Conservation (phyloP, 495 filamentous ascomycete genomes). For the Hamigera avellanea region DNA sequence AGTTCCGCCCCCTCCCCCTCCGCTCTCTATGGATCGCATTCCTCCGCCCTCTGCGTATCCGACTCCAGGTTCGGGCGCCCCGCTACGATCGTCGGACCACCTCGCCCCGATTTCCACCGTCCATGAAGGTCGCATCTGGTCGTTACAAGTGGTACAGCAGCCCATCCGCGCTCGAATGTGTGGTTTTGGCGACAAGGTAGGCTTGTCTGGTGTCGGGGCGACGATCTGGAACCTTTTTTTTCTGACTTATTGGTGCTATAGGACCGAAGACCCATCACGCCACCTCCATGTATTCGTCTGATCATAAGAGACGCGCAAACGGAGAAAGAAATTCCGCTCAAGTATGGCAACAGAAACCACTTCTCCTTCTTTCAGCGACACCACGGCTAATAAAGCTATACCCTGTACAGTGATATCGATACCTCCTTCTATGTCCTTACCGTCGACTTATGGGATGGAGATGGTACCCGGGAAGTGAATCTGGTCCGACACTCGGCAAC, state of each 20-base stretch:
- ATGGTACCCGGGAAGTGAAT: constrained; percentile 83
- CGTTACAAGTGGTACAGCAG: constrained; percentile 80
- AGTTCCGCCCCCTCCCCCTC: constrained; percentile 25
- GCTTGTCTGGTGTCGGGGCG: constrained; percentile 6
- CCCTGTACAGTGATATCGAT: constrained; percentile 51
- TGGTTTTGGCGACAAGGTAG: constrained; percentile 95
- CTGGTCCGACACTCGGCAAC: constrained; percentile 80
- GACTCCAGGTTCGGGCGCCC: constrained; percentile 21
- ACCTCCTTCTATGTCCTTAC: constrained; percentile 85
- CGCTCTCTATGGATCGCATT: constrained; percentile 39
- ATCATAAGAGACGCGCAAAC: constrained; percentile 69
- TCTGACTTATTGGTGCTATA: constrained; percentile 24
- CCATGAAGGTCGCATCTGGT: constrained; percentile 42
- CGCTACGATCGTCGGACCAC: constrained; percentile 22
- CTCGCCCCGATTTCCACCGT: constrained; percentile 26
- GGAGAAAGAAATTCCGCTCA: constrained; percentile 80
- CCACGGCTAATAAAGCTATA: too few species aligned
- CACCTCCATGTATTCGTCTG: constrained; percentile 83
- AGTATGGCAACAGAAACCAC: constrained; percentile 40
- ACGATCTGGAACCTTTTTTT: constrained; percentile 1
- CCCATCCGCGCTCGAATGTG: constrained; percentile 95
- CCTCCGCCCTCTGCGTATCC: constrained; percentile 30
- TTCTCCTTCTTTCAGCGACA: constrained; percentile 2
- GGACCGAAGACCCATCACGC: constrained; percentile 94
- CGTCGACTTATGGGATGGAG: constrained; percentile 82